These are phyloP conservation scores for Nemophila menziesii DNA, from an alignment of 257 asterid species.

Conservation along the genomic window DNA sequence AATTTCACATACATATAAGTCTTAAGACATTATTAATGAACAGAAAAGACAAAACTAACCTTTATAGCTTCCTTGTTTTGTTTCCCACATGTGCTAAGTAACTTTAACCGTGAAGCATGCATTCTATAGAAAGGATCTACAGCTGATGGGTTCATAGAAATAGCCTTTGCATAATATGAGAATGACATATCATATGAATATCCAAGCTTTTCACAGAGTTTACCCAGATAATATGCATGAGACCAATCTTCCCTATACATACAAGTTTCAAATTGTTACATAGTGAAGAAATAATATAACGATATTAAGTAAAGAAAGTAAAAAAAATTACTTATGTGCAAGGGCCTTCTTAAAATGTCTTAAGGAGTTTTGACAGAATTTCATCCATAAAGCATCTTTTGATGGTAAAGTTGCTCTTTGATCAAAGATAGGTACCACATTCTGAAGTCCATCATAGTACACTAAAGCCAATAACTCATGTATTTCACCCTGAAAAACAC, in stretches of 20 bases:
- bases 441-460: slow-evolving; percentile 92
- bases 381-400: slow-evolving; percentile 65
- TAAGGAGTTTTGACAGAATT: slow-evolving; percentile 79
- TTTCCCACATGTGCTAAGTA: slow-evolving; percentile 63
- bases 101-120: slow-evolving; percentile 96
- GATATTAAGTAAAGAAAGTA: slow-evolving; percentile 18
- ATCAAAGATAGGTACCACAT: slow-evolving; percentile 94
- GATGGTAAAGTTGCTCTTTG: slow-evolving; percentile 65
- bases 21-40: neutral
- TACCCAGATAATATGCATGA: slow-evolving; percentile 85
- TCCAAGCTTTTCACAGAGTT: slow-evolving; percentile 90
- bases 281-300: slow-evolving; percentile 17
- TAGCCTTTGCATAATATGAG: slow-evolving; percentile 75
- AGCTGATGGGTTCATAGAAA: slow-evolving; percentile 77
- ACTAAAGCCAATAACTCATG: slow-evolving; percentile 92
- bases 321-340: slow-evolving; percentile 61
- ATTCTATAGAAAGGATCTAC: slow-evolving; percentile 94
- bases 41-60: slow-evolving; percentile 27
- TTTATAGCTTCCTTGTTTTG: slow-evolving; percentile 59
- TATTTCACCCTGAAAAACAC: slow-evolving; percentile 70
- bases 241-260: slow-evolving; percentile 94
- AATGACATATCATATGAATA: slow-evolving; percentile 47
- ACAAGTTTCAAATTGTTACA: slow-evolving; percentile 9
- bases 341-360: slow-evolving; percentile 87
- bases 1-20: neutral